Conservation (phyloP, 2,329 filamentous ascomycete genomes). For the Aspergillus fischeri region DNA sequence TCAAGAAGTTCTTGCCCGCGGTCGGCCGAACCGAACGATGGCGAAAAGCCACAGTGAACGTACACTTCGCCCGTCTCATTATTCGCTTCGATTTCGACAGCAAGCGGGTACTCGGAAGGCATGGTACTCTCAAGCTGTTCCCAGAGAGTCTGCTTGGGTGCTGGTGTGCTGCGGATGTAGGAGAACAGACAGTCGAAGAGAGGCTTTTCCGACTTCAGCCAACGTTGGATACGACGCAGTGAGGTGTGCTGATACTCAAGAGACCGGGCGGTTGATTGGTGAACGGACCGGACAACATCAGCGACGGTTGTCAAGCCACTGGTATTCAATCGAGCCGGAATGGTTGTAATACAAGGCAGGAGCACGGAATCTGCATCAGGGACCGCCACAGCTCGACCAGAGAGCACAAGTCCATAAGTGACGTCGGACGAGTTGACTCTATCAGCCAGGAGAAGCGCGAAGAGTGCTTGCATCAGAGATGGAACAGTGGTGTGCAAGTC, state of each 20-base stretch:
- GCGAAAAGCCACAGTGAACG: slow-evolving; percentile 23
- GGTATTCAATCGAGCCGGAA: slow-evolving; percentile 32
- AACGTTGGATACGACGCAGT: slow-evolving; percentile 33
- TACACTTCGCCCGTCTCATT: slow-evolving; percentile 16
- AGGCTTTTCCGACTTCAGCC: slow-evolving; percentile 28
- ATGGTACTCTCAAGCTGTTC: slow-evolving; percentile 30
- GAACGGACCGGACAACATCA: slow-evolving; percentile 20
- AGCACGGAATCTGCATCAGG: slow-evolving; percentile 29
- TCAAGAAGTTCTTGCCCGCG: slow-evolving; percentile 26
- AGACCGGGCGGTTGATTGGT: slow-evolving; percentile 22
- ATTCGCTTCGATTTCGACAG: slow-evolving; percentile 32
- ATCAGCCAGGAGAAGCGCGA: slow-evolving; percentile 32
- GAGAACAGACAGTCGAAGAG: slow-evolving; percentile 36
- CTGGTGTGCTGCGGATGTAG: slow-evolving; percentile 19
- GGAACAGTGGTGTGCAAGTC: slow-evolving; percentile 28
- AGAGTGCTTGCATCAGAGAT: slow-evolving; percentile 30
- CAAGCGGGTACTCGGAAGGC: slow-evolving; percentile 33
- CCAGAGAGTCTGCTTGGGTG: slow-evolving; percentile 21
- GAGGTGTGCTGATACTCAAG: slow-evolving; percentile 36
- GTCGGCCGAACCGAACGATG: slow-evolving; percentile 20
- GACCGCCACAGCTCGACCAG: slow-evolving; percentile 29
- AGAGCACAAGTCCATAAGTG: slow-evolving; percentile 32
- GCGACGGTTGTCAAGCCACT: slow-evolving; percentile 15
- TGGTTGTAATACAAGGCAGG: slow-evolving; percentile 35
- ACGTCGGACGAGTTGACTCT: slow-evolving; percentile 23